Percentiles rank a stretch among this genome's conserved stretches.
Evolutionary conservation across 768 basidiomycete species (phyloP).

Genomic region (Tubosaeta brunneosetosa): DNA sequence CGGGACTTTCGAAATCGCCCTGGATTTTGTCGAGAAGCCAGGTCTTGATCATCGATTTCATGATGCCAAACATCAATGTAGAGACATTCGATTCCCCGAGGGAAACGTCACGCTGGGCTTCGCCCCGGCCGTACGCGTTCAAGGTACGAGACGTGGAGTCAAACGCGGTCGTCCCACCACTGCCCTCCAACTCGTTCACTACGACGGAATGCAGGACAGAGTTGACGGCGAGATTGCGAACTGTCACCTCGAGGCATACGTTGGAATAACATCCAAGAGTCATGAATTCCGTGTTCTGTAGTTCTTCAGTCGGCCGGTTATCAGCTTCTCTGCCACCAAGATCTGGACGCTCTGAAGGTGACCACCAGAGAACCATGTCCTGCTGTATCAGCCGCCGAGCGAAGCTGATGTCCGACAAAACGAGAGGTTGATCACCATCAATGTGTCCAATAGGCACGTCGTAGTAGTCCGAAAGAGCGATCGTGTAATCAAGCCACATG

Average conservation of each 20-base stretch:
- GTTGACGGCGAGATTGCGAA: constrained; percentile 91
- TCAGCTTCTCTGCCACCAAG: constrained; percentile 93
- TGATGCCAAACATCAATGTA: constrained; percentile 74
- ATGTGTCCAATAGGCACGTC: constrained; percentile 92
- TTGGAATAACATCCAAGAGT: constrained; percentile 86
- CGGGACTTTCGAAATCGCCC: constrained; percentile 58
- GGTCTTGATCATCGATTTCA: constrained; percentile 82
- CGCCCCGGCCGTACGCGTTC: constrained; percentile 75
- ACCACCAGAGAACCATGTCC: constrained; percentile 97
- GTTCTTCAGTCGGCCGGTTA: constrained; percentile 66
- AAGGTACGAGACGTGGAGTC: constrained; percentile 89
- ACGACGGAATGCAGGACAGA: constrained; percentile 90
- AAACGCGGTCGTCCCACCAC: constrained; percentile 89
- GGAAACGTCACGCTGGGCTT: constrained; percentile 59
- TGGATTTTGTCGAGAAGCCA: constrained; percentile 90
- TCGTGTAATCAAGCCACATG: constrained; percentile 71
- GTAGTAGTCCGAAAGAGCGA: constrained; percentile 82
- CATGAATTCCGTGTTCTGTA: constrained; percentile 80
- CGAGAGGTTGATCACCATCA: constrained; percentile 84
- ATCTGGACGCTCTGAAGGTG: constrained; percentile 81
- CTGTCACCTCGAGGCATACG: constrained; percentile 84
- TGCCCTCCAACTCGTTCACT: constrained; percentile 97
- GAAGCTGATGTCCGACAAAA: constrained; percentile 85
- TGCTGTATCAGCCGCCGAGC: constrained; percentile 82
- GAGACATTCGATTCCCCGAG: constrained; percentile 90